These are phyloP conservation scores for Pseudopediastrum boryanum DNA, from an alignment of 139 green algal species.

Conservation along the genomic window DNA sequence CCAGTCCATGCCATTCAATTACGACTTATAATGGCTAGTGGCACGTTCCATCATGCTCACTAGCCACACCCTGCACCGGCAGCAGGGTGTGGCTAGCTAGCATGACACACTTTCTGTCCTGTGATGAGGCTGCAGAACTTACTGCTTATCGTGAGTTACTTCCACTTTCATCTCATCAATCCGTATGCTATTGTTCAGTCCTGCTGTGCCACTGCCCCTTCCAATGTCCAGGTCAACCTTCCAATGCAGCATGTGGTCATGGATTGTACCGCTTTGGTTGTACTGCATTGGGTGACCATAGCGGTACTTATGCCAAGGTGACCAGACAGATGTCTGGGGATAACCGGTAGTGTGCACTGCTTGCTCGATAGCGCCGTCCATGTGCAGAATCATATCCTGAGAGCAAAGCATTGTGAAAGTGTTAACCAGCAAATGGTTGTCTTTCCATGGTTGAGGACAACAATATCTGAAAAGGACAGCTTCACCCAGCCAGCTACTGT, in stretches of 20 bases:
- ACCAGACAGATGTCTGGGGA: background rate
- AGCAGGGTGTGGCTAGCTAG: no score
- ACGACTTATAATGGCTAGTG: background rate
- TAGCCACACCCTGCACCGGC: background rate
- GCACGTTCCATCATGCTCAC: background rate
- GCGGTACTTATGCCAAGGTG: background rate
- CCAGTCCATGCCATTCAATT: background rate
- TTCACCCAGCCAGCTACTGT: no score
- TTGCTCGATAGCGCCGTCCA: conserved; percentile 27
- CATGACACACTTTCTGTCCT: no score
- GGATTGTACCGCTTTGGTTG: conserved; percentile 24
- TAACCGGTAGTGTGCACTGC: conserved; percentile 32
- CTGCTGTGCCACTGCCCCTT: background rate
- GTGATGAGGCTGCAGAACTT: no score
- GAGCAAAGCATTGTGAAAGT: no score
- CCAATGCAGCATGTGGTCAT: conserved; percentile 34
- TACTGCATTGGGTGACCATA: conserved; percentile 20
- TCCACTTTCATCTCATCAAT: conserved; percentile 11
- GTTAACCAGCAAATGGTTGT: no score
- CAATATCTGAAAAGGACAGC: no score
- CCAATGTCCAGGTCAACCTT: conserved; percentile 23
- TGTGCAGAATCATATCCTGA: conserved; percentile 27
- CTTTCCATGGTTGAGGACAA: no score
- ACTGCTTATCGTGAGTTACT: no score
- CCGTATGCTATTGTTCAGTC: conserved; percentile 9